Evolutionary conservation across 768 basidiomycete species (phyloP).

Genomic region (Kwoniella botswanensis): DNA sequence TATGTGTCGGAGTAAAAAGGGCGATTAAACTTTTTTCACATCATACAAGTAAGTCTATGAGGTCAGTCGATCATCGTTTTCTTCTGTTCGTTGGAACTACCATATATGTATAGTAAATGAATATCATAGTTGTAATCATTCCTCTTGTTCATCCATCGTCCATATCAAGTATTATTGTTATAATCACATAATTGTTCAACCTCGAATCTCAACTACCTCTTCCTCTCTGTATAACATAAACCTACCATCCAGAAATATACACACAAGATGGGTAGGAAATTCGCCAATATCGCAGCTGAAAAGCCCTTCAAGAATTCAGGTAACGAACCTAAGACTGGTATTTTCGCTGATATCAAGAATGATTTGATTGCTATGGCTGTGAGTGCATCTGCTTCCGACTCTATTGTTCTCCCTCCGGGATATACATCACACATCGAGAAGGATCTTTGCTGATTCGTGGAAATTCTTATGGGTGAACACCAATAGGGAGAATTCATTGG

Average conservation of each 20-base stretch:
- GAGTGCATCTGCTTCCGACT: slow-evolving; percentile 4
- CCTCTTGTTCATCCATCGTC: no score
- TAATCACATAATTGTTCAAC: not conserved
- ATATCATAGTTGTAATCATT: not conserved
- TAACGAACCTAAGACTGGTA: slow-evolving; percentile 9
- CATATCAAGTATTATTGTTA: no score
- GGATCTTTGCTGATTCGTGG: not conserved
- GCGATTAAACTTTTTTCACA: not conserved
- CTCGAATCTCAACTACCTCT: not conserved
- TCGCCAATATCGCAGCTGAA: slow-evolving; percentile 6
- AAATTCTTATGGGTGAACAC: not conserved
- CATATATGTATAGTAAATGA: not conserved
- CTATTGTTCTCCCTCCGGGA: not conserved
- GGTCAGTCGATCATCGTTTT: slow-evolving; percentile 1
- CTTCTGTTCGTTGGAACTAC: not conserved
- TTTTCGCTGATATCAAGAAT: slow-evolving; percentile 27
- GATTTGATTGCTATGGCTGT: slow-evolving; percentile 33
- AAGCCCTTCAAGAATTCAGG: slow-evolving; percentile 6
- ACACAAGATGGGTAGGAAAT: not conserved
- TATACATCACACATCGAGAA: not conserved
- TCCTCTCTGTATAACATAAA: not conserved
- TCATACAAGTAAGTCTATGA: not conserved
- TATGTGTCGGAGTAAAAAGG: not conserved
- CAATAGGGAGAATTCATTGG: slow-evolving; percentile 52
- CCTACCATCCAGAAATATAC: not conserved